These are phyloP conservation scores for Polysphondylium violaceum DNA, from an alignment of 78 protist genomes.

Conservation along the genomic window DNA sequence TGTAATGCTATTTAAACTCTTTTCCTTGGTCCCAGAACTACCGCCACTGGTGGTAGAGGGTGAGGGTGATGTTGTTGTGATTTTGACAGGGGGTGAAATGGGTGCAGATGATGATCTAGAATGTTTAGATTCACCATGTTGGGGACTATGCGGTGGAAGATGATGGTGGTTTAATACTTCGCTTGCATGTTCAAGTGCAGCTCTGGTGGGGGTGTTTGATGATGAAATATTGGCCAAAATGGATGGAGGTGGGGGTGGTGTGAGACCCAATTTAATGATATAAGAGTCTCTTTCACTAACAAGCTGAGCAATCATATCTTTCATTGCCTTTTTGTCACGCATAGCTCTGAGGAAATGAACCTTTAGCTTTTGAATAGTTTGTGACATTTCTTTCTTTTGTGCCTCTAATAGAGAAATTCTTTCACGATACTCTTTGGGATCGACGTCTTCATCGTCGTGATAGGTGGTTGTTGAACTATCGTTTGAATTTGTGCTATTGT, in stretches of 20 bases:
- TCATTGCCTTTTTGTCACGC: conserved; percentile 51
- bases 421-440: conserved; percentile 1
- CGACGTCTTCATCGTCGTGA: background rate
- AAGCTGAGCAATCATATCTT: conserved; percentile 41
- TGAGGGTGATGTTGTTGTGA: conserved; percentile 12
- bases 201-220: background rate
- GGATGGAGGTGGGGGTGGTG: conserved; percentile 71
- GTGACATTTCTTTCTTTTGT: conserved; percentile 57
- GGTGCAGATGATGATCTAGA: conserved; percentile 65
- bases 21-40: background rate
- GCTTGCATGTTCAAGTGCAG: conserved; percentile 25
- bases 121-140: conserved; percentile 6
- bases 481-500: background rate
- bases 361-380: conserved; percentile 55
- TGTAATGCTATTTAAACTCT: background rate
- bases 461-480: background rate
- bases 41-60: conserved; percentile 36
- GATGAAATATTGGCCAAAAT: conserved; percentile 1
- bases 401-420: conserved; percentile 22
- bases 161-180: background rate
- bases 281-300: conserved; percentile 45
- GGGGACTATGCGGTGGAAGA: background rate
- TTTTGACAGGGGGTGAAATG: conserved; percentile 42
- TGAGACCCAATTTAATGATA: conserved; percentile 52
- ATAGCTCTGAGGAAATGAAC: conserved; percentile 47